Percentiles rank a stretch among this genome's conserved stretches.
phyloP scores from a whole-genome alignment of 169 alveolate species.

The Plasmodium gaboni region DNA sequence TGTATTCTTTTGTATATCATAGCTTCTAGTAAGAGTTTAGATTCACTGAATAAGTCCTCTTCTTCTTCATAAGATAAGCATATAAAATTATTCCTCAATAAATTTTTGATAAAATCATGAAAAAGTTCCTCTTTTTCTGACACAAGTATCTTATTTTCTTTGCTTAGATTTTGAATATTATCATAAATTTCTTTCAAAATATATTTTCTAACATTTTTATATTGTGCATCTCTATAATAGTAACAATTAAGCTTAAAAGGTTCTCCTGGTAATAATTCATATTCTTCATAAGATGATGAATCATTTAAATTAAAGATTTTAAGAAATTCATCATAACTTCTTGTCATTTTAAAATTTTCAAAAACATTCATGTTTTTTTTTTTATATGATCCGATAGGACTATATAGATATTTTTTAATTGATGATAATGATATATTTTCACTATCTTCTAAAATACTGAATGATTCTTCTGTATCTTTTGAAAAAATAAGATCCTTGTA shows the following conservation, averaged over 20 bases:
- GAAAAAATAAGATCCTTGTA: too few relatives aligned
- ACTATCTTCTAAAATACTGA: too few relatives aligned
- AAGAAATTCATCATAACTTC: conserved; percentile 1
- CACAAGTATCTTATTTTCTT: neutral
- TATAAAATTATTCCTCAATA: neutral
- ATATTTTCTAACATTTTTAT: neutral
- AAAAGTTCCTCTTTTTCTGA: neutral
- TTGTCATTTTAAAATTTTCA: neutral
- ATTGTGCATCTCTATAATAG: neutral
- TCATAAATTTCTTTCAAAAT: neutral
- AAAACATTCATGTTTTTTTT: neutral
- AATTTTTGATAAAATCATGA: neutral
- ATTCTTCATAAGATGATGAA: neutral
- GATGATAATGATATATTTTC: too few relatives aligned
- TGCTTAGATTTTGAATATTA: neutral
- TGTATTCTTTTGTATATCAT: neutral
- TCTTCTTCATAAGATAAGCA: neutral
- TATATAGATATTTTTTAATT: too few relatives aligned
- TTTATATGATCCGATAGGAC: neutral
- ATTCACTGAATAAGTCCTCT: neutral
- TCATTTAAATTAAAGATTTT: neutral
- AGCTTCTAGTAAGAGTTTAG: neutral
- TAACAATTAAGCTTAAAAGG: neutral
- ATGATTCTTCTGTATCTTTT: too few relatives aligned
- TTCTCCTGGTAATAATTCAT: conserved; percentile 1